phyloP scores from a whole-genome alignment of 2,329 filamentous ascomycete species.

The Pseudogymnoascus sp. region DNA sequence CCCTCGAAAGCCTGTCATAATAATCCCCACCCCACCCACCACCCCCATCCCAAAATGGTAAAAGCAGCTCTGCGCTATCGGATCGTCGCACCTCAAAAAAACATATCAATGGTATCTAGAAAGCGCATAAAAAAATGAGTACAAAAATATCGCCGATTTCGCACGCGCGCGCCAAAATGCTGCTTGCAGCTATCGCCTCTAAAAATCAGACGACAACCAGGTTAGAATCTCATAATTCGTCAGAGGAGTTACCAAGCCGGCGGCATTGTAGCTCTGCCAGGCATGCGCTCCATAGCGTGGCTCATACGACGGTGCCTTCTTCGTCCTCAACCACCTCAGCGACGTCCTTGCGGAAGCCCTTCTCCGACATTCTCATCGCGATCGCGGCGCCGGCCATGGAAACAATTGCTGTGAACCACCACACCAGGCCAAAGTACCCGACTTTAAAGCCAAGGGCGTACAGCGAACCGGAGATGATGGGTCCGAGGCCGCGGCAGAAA shows the following conservation, averaged over 20 bases:
- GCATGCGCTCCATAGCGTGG: not conserved
- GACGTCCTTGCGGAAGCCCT: not conserved
- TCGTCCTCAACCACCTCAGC: not conserved
- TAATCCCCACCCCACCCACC: not conserved
- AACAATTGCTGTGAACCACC: constrained; percentile 82
- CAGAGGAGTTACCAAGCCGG: not conserved
- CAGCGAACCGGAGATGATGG: constrained; percentile 76
- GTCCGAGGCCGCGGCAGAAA: constrained; percentile 78
- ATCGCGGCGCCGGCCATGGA: constrained; percentile 60
- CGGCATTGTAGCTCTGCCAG: not conserved
- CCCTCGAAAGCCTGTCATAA: not conserved
- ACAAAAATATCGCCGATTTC: not conserved
- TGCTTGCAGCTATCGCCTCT: not conserved
- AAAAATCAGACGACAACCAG: not conserved
- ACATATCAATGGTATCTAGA: not conserved
- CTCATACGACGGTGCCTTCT: not conserved
- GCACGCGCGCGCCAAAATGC: not conserved
- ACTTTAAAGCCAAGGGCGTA: constrained; percentile 71
- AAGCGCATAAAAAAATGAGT: not conserved
- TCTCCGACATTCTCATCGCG: not conserved
- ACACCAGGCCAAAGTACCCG: constrained; percentile 81
- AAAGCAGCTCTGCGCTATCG: not conserved
- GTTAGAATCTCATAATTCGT: constrained; percentile 1
- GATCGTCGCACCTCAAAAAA: not conserved
- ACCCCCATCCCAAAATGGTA: not conserved